Evolutionary conservation across 805 yeast genomes (phyloP).

Genomic region (Saturnispora silvae): DNA sequence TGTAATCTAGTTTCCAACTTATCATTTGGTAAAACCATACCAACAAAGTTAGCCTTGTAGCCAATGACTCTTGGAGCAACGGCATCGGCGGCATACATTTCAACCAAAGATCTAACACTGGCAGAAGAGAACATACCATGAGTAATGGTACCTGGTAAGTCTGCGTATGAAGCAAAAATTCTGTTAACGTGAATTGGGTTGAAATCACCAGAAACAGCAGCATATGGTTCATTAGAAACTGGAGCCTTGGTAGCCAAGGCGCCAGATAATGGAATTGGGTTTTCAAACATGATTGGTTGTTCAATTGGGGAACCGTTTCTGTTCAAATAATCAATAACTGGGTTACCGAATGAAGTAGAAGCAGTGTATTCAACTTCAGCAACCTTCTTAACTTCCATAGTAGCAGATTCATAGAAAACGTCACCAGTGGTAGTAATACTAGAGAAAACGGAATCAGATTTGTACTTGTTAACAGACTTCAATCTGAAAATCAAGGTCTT

Average conservation of each 20-base stretch:
- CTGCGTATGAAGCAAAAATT: conserved; percentile 87
- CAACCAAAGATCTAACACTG: conserved; percentile 87
- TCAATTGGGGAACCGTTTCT: conserved; percentile 92
- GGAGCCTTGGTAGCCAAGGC: conserved; percentile 73
- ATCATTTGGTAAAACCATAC: conserved; percentile 97
- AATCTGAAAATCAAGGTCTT: conserved; percentile 83
- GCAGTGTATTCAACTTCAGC: conserved; percentile 80
- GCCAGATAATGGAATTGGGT: conserved; percentile 72
- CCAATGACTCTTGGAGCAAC: conserved; percentile 94
- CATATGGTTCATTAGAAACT: conserved; percentile 91
- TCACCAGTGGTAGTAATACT: conserved; percentile 79
- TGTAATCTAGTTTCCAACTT: conserved; percentile 76
- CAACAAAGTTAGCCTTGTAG: conserved; percentile 80
- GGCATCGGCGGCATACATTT: conserved; percentile 97
- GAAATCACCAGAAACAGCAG: conserved; percentile 95
- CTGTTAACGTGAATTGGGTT: conserved; percentile 97
- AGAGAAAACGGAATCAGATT: conserved; percentile 63
- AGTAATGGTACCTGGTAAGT: conserved; percentile 93
- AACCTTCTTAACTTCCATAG: conserved; percentile 77
- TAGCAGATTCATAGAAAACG: conserved; percentile 79
- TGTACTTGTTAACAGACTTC: conserved; percentile 73
- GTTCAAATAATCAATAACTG: conserved; percentile 85
- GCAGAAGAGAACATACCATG: conserved; percentile 99
- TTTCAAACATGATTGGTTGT: conserved; percentile 86
- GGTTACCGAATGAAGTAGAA: conserved; percentile 91